Evolutionary conservation across 257 asterid species (phyloP), one percentile per base, ranked within the genome.

Genomic region (Thymus quinquecostatus): DNA sequence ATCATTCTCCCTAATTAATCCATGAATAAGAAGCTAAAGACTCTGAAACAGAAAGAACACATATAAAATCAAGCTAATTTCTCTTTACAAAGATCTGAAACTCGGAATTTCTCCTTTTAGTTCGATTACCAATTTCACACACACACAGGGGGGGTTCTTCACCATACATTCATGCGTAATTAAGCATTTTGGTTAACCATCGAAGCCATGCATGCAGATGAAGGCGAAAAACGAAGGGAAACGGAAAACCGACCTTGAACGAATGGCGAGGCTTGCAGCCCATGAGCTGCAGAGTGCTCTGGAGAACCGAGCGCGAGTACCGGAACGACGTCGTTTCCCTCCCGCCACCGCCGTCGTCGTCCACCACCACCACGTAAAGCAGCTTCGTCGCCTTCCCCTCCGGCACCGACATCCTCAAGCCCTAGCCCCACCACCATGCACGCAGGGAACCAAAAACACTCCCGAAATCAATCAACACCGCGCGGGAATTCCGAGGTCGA

Each of bases 191-290:
- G 47, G 64, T 48, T 59, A 64, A 64, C 65, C 53, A 57, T 1
- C 33, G 27, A 62, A 71, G 64, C 36, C 76, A 78, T 73, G 86
- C 84, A 79, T 69, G 80, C 74, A 66, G 29, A 56, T 48, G 11
- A 50, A 70, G 32, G 7, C 57, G 12, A 30, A 3, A 14, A 48
- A 72, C 28, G 32, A 53, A 10, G n/a, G 8, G 21, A 54, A 34
- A 40, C 5, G 14, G 41, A 68, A 68, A 10, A 32, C 34, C 41
- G 44, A 87, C 98, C 98, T 89, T 92, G 71, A 89, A 89, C 41
- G 97, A 91, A 73, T 92, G 98, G 36, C 96, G 86, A 75, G 98
- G 81, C 74, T 92, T 92, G 85, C 98, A 92, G 32, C 98, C 98
- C 83, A 92, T 92, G 77, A 92, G 94, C 51, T 89, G 98, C 79